Evolutionary conservation across 2,329 filamentous ascomycete species (phyloP), one percentile per base, ranked within the genome.

Genomic region (Tolypocladium inflatum): DNA sequence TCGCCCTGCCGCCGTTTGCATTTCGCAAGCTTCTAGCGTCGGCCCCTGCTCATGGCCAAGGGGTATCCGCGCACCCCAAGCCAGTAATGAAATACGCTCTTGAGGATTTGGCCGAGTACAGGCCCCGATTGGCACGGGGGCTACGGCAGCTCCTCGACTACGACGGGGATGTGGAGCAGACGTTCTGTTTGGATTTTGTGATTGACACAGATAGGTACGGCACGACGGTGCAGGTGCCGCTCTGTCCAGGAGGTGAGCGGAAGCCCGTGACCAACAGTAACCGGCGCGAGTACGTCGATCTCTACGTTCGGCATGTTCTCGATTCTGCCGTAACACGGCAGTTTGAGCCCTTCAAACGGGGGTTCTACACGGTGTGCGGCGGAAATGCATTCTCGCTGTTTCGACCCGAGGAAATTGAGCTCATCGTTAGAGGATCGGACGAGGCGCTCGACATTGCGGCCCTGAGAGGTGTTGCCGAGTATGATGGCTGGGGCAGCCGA

Each of bases 271-370:
- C 89, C n/a, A 94, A 90, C 65, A 72, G 80, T 19, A 97, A 96
- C 65, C 82, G 90, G 35, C 83, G 84, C 62, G 91, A 96, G 66
- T 97, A 93, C 66, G 91, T 96, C 56, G 88, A 93, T 64, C 77
- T 91, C 2, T 96, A 96, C 68, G 83, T 96, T 11, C 84, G 86
- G 43, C 89, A 93, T 68, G 71, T 93, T 11, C 83, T 97, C 13
- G 91, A 96, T 65, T 85, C 80, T 8, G 82, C 89, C 1, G 88
- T 96, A 1, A 77, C 83, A 43, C 82, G 90, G 45, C 91, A 96
- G 67, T 97, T 95, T 63, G 91, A 96, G 68, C 91, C 92, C 0
- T 97, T 97, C 78, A 94, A 94, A 69, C 84, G 91, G 57, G 92
- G 92, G 1, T 97, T 97, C 73, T 97, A 91, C 70, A 95, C 89